Conservation (phyloP, 345 rosid species). For the Geranium brycei region DNA sequence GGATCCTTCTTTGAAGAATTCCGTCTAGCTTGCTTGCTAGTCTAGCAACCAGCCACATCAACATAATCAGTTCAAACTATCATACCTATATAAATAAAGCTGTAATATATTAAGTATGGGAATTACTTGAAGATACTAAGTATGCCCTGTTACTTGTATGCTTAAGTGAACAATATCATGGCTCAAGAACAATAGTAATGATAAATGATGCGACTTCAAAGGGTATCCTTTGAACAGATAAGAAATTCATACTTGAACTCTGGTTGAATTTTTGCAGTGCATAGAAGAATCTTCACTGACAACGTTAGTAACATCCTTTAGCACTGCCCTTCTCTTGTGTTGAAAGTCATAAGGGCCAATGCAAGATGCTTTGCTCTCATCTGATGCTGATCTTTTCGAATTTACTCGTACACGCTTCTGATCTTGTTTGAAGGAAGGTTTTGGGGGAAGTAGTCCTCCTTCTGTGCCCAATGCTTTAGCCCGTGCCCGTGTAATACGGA, state of each 20-base stretch:
- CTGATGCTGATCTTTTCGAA: conserved; percentile 37
- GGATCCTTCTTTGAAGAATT: conserved; percentile 22
- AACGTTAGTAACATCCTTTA: conserved; percentile 61
- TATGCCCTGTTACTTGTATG: background rate
- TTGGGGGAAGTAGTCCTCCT: conserved; percentile 34
- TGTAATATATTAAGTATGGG: conserved; percentile 4
- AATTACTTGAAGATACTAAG: background rate
- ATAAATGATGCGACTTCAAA: background rate
- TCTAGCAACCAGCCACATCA: conserved; percentile 29
- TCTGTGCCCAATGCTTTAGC: conserved; percentile 48
- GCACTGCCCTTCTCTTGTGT: conserved; percentile 69
- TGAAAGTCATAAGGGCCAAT: conserved; percentile 23
- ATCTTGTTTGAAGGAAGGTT: conserved; percentile 52
- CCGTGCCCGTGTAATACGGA: conserved; percentile 58
- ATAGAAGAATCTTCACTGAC: conserved; percentile 15
- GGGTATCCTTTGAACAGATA: background rate
- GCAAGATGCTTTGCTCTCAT: conserved; percentile 31
- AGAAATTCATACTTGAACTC: conserved; percentile 31
- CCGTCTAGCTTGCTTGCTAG: conserved; percentile 23
- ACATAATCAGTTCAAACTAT: background rate
- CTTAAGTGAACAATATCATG: background rate
- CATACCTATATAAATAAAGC: background rate
- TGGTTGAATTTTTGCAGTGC: conserved; percentile 25
- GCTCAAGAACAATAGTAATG: conserved; percentile 4
- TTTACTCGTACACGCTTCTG: conserved; percentile 24